Evolutionary conservation across 768 basidiomycete genomes (phyloP), one percentile per base, ranked within the genome.

Genomic region (Xanthoconium purpureum): DNA sequence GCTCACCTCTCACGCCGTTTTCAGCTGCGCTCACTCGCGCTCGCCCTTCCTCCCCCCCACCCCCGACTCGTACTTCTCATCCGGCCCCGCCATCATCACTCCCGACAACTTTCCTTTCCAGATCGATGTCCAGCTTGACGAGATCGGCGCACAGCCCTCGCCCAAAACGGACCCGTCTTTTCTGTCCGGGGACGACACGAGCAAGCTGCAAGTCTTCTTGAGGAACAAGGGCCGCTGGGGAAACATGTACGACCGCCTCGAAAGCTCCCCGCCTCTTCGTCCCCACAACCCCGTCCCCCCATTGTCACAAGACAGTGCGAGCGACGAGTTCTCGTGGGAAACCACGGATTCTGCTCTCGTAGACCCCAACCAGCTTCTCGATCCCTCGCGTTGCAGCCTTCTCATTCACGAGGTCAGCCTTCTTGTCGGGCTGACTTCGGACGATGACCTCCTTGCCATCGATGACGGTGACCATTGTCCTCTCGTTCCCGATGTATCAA

Each of bases 331-430:
- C 17, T 54, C 59, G 6, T 64, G 66, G 61, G 59, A 63, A n/a
- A 55, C 50, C 6, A 38, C 58, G 17, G 57, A 50, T 20, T 37
- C 49, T 28, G 38, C 56, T 20, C 45, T 20, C 20, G 36, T 52
- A 18, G 47, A 58, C n/a, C n/a, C 24, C 10, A 20, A 38, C 30
- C 36, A 52, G 6, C 44, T 24, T 45, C 32, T 18, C n/a, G 65
- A 67, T 24, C 32, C 59, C 17, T 58, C 61, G 2, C 62, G 60
- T 37, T 73, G 53, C 29, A 72, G 72, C 55, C 48, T 61, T 47
- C 68, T 71, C 35, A 64, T 71, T 32, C 63, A 66, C 15, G 72
- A 73, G 30, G 68, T 73, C 15, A 66, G 70, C 50, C 60, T 66
- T 38, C 71, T 71, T 43, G 63, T 73, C 14, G 71, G 70, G 20